These are phyloP conservation scores for Salix dunnii DNA, from an alignment of 345 rosid species.

Conservation along the genomic window DNA sequence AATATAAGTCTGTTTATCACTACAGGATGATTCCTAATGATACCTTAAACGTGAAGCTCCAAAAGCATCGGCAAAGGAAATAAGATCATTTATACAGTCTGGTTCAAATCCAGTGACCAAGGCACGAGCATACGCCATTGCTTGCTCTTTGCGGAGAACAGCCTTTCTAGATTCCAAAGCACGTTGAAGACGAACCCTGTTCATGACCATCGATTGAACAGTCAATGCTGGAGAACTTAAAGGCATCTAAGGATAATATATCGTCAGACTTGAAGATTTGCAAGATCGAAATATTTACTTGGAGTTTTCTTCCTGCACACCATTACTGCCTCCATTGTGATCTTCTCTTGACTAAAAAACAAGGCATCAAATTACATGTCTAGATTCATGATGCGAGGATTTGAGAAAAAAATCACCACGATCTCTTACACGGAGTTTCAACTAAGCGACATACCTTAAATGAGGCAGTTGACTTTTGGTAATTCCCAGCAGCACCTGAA, in stretches of 20 bases:
- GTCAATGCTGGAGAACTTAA: conserved; percentile 15
- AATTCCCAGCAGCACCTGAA: conserved; percentile 39
- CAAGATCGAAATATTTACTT: conserved; percentile 45
- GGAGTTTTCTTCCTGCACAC: conserved; percentile 64
- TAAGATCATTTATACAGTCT: conserved; percentile 64
- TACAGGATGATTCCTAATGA: too few species aligned
- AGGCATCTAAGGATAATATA: background rate
- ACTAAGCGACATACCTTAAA: conserved; percentile 47
- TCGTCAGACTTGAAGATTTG: background rate
- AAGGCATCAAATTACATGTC: conserved; percentile 13
- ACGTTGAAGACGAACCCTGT: conserved; percentile 84
- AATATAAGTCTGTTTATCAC: too few species aligned
- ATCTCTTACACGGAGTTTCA: background rate
- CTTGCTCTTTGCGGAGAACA: conserved; percentile 90
- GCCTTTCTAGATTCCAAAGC: conserved; percentile 73
- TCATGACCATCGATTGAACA: conserved; percentile 25
- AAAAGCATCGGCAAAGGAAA: conserved; percentile 81
- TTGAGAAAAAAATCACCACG: background rate
- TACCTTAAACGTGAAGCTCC: conserved; percentile 95
- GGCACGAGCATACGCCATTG: conserved; percentile 96
- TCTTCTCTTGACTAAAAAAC: conserved; percentile 40
- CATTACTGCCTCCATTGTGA: conserved; percentile 38
- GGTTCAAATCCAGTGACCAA: conserved; percentile 83
- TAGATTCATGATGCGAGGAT: conserved; percentile 13
- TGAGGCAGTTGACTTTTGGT: conserved; percentile 39